Base-by-base conservation (phyloP, 129 eudicot genomes). In the Heracleum sosnowskyi region DNA sequence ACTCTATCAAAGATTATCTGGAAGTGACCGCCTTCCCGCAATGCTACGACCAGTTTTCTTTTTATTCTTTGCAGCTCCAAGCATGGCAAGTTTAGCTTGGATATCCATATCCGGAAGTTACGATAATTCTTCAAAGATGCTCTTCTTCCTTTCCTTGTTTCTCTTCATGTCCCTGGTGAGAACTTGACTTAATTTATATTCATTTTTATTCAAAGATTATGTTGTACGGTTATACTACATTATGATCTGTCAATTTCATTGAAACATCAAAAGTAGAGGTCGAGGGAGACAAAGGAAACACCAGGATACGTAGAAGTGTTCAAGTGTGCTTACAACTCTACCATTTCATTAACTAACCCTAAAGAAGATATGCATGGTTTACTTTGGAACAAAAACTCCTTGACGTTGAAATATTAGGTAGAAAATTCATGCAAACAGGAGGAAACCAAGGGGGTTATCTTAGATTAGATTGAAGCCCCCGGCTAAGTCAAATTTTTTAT, bases 71-170 rank as follows among this genome's bases (percentile, higher is more conserved):
- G 92, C 92, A 12, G 90, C 92, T 31, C 92, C 96, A 2, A 90
- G 96, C 82, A 79, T 86, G 85, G 92, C 90, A 18, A 87, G 90
- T 28, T 80, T 90, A 84, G 90, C 96, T 18, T 90, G 96, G 92
- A 86, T 81, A 24, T 87, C 94, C 10, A 85, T 89, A 44, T 70
- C 80, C 29, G 94, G 88, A 42, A 69, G 57, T 77, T 89, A 85
- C 33, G 89, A 89, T 63, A 80, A 74, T n/a, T 34, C 81, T 18
- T 83, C 91, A 49, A 89, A 87, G 83, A 89, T 89, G 94, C 86
- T 89, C 70, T 89, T 85, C 79, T 89, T 87, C 69, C 88, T 89
- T 17, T 87, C 94, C 11, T 81, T 89, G 7, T 89, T 89, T 76
- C 88, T 89, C 76, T 87, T 89, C 46, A 64, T 78, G 79, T 89